These are phyloP conservation scores for Grosmannia clavigera DNA, from an alignment of 2,329 filamentous ascomycete species.

Conservation along the genomic window DNA sequence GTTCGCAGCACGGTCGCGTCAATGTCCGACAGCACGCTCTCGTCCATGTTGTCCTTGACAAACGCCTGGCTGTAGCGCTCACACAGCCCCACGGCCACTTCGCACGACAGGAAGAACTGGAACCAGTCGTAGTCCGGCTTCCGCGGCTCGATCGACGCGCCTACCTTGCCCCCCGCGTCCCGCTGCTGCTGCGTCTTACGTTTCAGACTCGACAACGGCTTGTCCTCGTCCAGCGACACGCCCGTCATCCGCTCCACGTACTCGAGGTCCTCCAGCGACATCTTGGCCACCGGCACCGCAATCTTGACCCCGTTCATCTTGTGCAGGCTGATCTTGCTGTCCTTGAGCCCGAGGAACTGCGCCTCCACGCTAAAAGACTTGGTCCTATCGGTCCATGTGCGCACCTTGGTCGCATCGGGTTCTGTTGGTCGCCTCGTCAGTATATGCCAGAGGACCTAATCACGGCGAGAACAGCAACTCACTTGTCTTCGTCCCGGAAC, in stretches of 20 bases:
- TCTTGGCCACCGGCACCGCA: constrained; percentile 86
- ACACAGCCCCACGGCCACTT: constrained; percentile 84
- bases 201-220: constrained; percentile 78
- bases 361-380: constrained; percentile 96
- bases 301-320: constrained; percentile 98
- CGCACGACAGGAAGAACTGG: constrained; percentile 89
- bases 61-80: constrained; percentile 91
- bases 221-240: constrained; percentile 84
- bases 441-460: not conserved
- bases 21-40: constrained; percentile 83
- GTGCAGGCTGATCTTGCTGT: constrained; percentile 94
- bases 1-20: constrained; percentile 71
- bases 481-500: constrained; percentile 35
- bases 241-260: constrained; percentile 87
- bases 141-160: constrained; percentile 50
- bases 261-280: constrained; percentile 90
- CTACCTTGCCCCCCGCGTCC: constrained; percentile 27
- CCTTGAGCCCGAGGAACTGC: constrained; percentile 86
- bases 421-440: constrained; percentile 33
- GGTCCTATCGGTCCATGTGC: constrained; percentile 89
- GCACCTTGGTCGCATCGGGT: constrained; percentile 69
- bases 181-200: constrained; percentile 17
- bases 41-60: constrained; percentile 84
- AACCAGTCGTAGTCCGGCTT: constrained; percentile 94
- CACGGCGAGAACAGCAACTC: constrained; percentile 21